Conservation (phyloP, 805 yeast genomes). For the Wickerhamiella allomyrinae region DNA sequence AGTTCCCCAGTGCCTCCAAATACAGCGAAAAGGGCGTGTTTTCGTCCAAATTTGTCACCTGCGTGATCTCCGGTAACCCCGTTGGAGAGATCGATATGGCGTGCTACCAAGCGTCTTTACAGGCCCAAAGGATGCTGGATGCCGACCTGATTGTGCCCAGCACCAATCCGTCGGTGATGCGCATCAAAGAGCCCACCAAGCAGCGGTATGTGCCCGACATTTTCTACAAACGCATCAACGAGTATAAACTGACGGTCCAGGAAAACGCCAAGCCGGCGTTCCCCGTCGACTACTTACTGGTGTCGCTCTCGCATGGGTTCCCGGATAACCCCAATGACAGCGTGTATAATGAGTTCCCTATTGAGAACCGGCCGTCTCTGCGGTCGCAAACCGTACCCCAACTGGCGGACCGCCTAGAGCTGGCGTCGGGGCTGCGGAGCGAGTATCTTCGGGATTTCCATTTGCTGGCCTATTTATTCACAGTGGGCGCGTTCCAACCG, state of each 20-base stretch:
- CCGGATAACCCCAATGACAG: conserved; percentile 38
- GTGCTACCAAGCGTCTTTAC: conserved; percentile 76
- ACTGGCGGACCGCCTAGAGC: conserved; percentile 37
- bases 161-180: conserved; percentile 79
- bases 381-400: conserved; percentile 51
- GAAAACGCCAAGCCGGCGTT: conserved; percentile 80
- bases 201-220: conserved; percentile 89
- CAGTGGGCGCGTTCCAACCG: conserved; percentile 41
- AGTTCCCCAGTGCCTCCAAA: conserved; percentile 46
- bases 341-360: conserved; percentile 35
- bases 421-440: conserved; percentile 13
- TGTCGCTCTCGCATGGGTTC: conserved; percentile 85
- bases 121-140: conserved; percentile 74
- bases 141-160: conserved; percentile 81
- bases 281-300: conserved; percentile 81
- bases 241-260: conserved; percentile 79
- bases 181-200: conserved; percentile 57
- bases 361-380: conserved; percentile 71
- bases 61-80: conserved; percentile 82
- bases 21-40: conserved; percentile 50
- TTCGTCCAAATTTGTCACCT: conserved; percentile 86
- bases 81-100: conserved; percentile 81
- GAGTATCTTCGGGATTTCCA: conserved; percentile 54
- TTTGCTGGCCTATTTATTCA: conserved; percentile 42
- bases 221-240: conserved; percentile 69